These are phyloP conservation scores for Metschnikowia amazonensis DNA, from an alignment of 805 yeast genomes.

Conservation along the genomic window DNA sequence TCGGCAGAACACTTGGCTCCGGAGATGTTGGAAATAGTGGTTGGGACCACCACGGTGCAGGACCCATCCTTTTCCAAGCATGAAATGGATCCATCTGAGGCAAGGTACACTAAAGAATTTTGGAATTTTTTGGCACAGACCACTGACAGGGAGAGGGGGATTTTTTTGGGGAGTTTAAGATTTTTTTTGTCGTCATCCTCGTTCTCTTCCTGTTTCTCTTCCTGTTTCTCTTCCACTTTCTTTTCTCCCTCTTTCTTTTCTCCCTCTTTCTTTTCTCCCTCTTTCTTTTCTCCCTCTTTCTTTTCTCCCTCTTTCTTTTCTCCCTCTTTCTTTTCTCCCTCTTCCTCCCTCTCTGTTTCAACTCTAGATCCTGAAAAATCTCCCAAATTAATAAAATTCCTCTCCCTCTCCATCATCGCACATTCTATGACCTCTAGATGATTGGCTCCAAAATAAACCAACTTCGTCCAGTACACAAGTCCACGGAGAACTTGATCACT, in stretches of 20 bases:
- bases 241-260: too few species aligned
- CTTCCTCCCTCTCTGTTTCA: too few species aligned
- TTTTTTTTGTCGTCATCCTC: background rate
- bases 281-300: too few species aligned
- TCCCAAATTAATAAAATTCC: too few species aligned
- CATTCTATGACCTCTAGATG: background rate
- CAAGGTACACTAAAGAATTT: background rate
- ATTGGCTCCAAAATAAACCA: background rate
- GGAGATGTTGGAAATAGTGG: background rate
- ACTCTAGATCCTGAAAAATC: too few species aligned
- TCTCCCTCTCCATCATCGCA: too few species aligned
- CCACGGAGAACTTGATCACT: background rate
- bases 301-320: too few species aligned
- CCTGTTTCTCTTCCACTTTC: background rate
- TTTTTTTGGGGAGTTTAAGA: too few species aligned
- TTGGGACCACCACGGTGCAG: background rate
- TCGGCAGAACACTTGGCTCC: constrained; percentile 9
- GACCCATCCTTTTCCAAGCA: background rate
- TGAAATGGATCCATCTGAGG: background rate
- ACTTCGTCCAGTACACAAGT: background rate
- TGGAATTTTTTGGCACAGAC: background rate
- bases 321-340: too few species aligned
- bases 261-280: too few species aligned
- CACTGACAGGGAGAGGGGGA: background rate
- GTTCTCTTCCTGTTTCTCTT: background rate